Percentiles rank a stretch among this genome's conserved stretches.
phyloP scores from a whole-genome alignment of 805 yeast genomes.

The Yamadazyma sp. region DNA sequence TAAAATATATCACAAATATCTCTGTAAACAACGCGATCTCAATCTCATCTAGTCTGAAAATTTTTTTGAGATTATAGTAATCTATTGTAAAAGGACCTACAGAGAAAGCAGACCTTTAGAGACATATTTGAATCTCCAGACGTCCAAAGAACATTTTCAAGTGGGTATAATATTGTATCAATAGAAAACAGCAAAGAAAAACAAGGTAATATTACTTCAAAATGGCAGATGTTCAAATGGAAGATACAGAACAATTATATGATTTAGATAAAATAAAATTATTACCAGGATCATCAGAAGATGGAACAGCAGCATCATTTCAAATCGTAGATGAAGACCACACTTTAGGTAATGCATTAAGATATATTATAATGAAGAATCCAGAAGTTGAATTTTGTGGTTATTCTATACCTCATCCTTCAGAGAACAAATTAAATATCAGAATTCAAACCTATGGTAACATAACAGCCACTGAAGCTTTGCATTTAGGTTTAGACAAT shows the following conservation, averaged over 20 bases:
- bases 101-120: too few species aligned
- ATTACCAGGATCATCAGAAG: conserved; percentile 86
- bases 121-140: too few species aligned
- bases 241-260: conserved; percentile 41
- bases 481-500: conserved; percentile 87
- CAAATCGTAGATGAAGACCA: conserved; percentile 94
- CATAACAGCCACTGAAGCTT: conserved; percentile 86
- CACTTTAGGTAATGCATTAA: conserved; percentile 89
- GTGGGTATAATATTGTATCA: too few species aligned
- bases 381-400: conserved; percentile 99
- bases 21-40: too few species aligned
- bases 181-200: too few species aligned
- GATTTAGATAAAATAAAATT: conserved; percentile 59
- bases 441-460: conserved; percentile 91
- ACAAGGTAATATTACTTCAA: too few species aligned
- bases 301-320: conserved; percentile 92
- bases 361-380: conserved; percentile 94
- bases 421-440: conserved; percentile 82
- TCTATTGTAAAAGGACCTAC: too few species aligned
- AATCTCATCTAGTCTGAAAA: too few species aligned
- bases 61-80: too few species aligned
- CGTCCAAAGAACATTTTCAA: too few species aligned
- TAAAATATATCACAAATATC: too few species aligned
- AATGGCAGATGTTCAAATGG: conserved; percentile 4
- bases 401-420: conserved; percentile 97